A percentile compares a stretch with the other conserved stretches of the same genome.
phyloP scores from a whole-genome alignment of 225 moss, liverwort and hornwort species.

The Physcomitrium patens region DNA sequence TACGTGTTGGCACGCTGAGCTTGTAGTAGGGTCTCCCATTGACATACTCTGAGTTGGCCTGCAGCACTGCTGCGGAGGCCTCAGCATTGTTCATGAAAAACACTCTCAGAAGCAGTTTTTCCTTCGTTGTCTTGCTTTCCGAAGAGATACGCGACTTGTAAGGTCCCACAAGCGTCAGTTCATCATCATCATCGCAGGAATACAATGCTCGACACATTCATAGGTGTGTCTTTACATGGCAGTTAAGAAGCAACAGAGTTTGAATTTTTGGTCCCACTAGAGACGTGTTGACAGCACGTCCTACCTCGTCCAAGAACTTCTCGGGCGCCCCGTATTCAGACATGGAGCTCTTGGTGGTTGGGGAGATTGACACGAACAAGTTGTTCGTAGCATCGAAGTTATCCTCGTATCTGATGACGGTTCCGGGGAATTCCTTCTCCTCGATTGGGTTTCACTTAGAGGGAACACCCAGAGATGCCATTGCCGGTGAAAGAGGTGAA shows the following conservation, averaged over 20 bases:
- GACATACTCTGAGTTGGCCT: constrained; percentile 39
- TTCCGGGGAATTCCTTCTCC: constrained; percentile 92
- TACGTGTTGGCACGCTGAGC: constrained; percentile 84
- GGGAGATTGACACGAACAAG: constrained; percentile 72
- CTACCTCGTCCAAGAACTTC: constrained; percentile 77
- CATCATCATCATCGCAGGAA: no score
- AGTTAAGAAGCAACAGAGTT: no score
- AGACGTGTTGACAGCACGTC: background rate
- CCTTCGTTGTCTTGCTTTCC: constrained; percentile 82
- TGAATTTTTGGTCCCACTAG: no score
- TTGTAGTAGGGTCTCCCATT: constrained; percentile 84
- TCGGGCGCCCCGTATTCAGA: constrained; percentile 84
- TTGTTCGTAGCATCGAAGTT: constrained; percentile 73
- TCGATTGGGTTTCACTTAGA: constrained; percentile 96
- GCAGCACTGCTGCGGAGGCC: constrained; percentile 67
- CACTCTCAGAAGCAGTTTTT: constrained; percentile 83
- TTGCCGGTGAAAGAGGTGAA: constrained; percentile 58
- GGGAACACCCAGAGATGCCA: constrained; percentile 66
- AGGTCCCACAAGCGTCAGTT: no score
- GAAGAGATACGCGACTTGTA: constrained; percentile 75
- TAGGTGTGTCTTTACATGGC: no score
- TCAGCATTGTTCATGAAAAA: constrained; percentile 67
- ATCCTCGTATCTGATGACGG: constrained; percentile 89
- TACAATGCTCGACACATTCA: no score
- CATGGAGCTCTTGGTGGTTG: constrained; percentile 67